These are phyloP conservation scores for Aspergillus steynii DNA, from an alignment of 495 filamentous ascomycete genomes.

Conservation along the genomic window DNA sequence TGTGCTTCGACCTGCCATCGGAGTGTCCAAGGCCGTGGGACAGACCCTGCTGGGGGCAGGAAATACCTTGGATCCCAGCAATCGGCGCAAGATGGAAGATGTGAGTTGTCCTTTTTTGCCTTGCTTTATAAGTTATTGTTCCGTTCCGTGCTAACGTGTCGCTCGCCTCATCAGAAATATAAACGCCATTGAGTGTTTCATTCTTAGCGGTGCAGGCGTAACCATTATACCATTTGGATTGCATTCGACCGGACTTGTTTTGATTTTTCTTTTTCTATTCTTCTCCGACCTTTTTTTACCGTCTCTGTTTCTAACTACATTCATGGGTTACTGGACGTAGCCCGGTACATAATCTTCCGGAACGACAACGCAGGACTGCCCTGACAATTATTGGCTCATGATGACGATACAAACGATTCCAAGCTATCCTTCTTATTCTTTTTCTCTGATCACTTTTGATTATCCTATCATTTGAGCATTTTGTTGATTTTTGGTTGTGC, in stretches of 20 bases:
- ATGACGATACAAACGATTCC: slow-evolving; percentile 12
- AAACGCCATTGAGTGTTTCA: slow-evolving; percentile 38
- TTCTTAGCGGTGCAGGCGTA: neutral
- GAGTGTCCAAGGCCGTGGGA: slow-evolving; percentile 84
- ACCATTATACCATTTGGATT: neutral
- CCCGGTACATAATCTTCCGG: slow-evolving; percentile 2
- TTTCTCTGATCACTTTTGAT: neutral
- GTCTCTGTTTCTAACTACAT: slow-evolving; percentile 11
- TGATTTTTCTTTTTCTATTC: neutral
- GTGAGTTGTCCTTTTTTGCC: slow-evolving; percentile 52
- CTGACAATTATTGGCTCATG: slow-evolving; percentile 4
- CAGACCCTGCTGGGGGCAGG: slow-evolving; percentile 91
- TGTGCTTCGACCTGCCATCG: slow-evolving; percentile 86
- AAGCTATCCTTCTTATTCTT: neutral
- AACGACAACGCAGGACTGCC: neutral
- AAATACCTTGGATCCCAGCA: slow-evolving; percentile 84
- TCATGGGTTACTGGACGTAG: slow-evolving; percentile 11
- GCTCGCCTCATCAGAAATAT: slow-evolving; percentile 36
- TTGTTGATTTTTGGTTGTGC: slow-evolving; percentile 3
- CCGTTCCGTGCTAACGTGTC: slow-evolving; percentile 3
- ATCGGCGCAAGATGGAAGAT: slow-evolving; percentile 82
- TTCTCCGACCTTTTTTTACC: neutral
- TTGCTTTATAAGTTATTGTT: neutral
- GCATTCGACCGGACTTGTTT: slow-evolving; percentile 4
- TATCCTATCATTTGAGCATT: neutral